Evolutionary conservation across 768 basidiomycete species (phyloP).

Genomic region (Rhodotorula paludigena): DNA sequence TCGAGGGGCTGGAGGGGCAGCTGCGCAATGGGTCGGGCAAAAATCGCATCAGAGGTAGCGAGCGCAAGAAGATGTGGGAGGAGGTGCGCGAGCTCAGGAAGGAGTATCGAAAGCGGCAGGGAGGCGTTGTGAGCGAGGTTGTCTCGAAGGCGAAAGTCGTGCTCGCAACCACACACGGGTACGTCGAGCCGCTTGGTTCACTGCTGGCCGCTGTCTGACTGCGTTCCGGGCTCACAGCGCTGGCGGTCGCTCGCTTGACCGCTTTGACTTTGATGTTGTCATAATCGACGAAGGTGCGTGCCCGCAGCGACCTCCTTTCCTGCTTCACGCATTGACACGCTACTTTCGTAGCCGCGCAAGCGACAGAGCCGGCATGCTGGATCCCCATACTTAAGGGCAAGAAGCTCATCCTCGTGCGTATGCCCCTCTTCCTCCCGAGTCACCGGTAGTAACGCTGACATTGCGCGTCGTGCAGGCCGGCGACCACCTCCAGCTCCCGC

Average conservation of each 20-base stretch:
- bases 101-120: conserved; percentile 85
- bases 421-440: background rate
- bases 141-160: conserved; percentile 80
- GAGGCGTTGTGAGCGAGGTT: conserved; percentile 73
- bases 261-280: conserved; percentile 78
- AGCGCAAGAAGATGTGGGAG: conserved; percentile 52
- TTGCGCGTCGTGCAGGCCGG: conserved; percentile 64
- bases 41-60: conserved; percentile 57
- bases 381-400: conserved; percentile 86
- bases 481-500: conserved; percentile 92
- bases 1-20: conserved; percentile 62
- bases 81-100: conserved; percentile 52
- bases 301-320: background rate
- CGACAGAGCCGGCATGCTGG: conserved; percentile 93
- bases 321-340: background rate
- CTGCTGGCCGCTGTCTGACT: no score
- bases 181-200: background rate
- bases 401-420: conserved; percentile 52
- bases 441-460: background rate
- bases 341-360: conserved; percentile 67
- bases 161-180: conserved; percentile 85
- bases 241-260: conserved; percentile 72
- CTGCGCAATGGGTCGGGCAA: conserved; percentile 62
- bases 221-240: conserved; percentile 48
- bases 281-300: conserved; percentile 73